Evolutionary conservation across 2,329 filamentous ascomycete genomes (phyloP), one percentile per base, ranked within the genome.

Genomic region (Ambrosiella xylebori): DNA sequence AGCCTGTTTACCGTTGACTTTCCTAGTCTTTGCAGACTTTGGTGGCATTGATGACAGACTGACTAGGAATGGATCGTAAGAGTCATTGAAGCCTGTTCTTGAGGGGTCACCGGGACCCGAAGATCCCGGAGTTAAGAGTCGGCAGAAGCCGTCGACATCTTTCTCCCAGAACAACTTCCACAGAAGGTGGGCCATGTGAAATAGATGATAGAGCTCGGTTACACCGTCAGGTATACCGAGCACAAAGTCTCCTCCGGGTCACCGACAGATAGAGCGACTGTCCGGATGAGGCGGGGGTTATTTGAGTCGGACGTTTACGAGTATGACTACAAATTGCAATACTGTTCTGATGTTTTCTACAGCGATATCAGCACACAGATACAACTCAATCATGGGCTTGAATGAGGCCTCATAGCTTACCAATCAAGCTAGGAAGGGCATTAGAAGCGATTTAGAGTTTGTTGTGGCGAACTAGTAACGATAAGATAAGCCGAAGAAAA

Each of bases 141-240:
- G 85, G 74, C 86, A 85, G 79, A 98, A 97, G 69, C 76, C 82
- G 70, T 95, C 90, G 82, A 95, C 86, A 82, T 98, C 89, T 79
- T 96, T 87, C 82, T 96, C 86, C 77, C 94, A 85, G 71, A 91
- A 97, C 71, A 81, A 88, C 79, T 89, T 90, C 91, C 91, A 96
- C 71, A 98, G 82, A 80, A 86, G 81, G 76, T 89, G 85, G 84
- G 88, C 97, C 91, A 97, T 93, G 82, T 81, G 82, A 74, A 69
- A 71, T 65, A 64, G 66, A 62, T 63, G 57, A 63, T 63, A 64
- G 60, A 65, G 56, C 51, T 11, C 39, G 36, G 39, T 41, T 44
- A 53, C 54, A 55, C 39, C 19, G 37, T 55, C n/a, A 47, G 44
- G 47, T 19, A 36, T 19, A 35, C 47, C 47, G 47, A 37, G 47